Evolutionary conservation across 345 rosid species (phyloP).

Genomic region (Eutrema heterophyllum): DNA sequence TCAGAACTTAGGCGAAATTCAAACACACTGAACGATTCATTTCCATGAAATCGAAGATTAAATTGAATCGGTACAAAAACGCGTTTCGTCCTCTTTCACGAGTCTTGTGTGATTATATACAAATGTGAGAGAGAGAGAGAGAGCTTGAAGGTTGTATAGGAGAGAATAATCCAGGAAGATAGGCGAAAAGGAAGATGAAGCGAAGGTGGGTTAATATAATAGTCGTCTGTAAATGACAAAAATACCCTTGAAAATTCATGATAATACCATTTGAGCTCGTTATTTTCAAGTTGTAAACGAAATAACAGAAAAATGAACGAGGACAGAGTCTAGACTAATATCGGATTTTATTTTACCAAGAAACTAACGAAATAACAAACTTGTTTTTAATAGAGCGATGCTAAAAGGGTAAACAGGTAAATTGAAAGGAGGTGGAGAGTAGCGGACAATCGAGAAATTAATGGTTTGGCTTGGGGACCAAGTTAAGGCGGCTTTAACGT

Average conservation of each 20-base stretch:
- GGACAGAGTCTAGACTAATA: neutral
- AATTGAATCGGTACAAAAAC: neutral
- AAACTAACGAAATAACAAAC: neutral
- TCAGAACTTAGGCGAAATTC: neutral
- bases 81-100: slow-evolving; percentile 31
- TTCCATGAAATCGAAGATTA: neutral
- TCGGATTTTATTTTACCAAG: neutral
- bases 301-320: neutral
- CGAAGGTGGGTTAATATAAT: slow-evolving; percentile 18
- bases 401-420: slow-evolving; percentile 8
- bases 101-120: slow-evolving; percentile 4
- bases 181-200: slow-evolving; percentile 24
- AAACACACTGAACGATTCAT: neutral
- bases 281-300: neutral
- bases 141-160: slow-evolving; percentile 12
- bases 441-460: slow-evolving; percentile 6
- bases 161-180: slow-evolving; percentile 26
- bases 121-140: neutral
- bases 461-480: slow-evolving; percentile 25
- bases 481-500: slow-evolving; percentile 10
- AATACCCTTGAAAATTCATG: neutral
- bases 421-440: neutral
- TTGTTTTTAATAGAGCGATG: neutral
- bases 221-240: slow-evolving; percentile 21
- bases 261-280: neutral